A percentile compares a stretch with the other conserved stretches of the same genome.
Conservation (phyloP, 1,284 basidiomycete genomes). For the Sporisorium exsertum region DNA sequence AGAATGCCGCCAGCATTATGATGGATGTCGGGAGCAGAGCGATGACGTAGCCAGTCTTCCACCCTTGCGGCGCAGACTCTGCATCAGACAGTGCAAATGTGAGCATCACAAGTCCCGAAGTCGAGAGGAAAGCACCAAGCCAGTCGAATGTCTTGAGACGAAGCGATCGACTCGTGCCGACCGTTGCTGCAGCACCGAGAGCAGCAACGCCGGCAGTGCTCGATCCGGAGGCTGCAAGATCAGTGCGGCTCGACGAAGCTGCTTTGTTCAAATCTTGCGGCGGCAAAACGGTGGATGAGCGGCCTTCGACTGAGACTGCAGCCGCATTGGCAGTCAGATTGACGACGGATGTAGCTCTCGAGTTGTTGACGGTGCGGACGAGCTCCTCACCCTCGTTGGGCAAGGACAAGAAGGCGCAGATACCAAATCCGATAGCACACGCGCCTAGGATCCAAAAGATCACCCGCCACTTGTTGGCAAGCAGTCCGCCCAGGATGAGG, state of each 20-base stretch:
- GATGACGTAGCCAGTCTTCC: conserved; percentile 75
- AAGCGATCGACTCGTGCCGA: conserved; percentile 18
- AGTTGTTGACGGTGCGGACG: conserved; percentile 11
- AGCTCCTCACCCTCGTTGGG: conserved; percentile 64
- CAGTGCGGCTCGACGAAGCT: conserved; percentile 7
- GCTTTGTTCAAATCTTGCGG: conserved; percentile 11
- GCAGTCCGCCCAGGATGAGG: conserved; percentile 76
- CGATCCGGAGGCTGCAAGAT: conserved; percentile 12
- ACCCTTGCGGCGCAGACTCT: conserved; percentile 77
- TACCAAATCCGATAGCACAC: conserved; percentile 73
- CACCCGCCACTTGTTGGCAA: conserved; percentile 75
- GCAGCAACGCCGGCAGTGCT: not conserved
- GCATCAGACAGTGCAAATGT: conserved; percentile 84
- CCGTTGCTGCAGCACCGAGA: not conserved
- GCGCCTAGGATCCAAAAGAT: conserved; percentile 76
- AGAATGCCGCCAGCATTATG: conserved; percentile 75
- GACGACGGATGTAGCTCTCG: conserved; percentile 14
- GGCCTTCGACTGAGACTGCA: conserved; percentile 1
- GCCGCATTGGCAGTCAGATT: conserved; percentile 16
- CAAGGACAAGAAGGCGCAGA: conserved; percentile 72
- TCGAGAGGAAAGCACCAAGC: conserved; percentile 81
- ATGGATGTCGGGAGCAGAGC: conserved; percentile 77
- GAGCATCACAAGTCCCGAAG: conserved; percentile 80
- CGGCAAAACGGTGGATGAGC: not conserved
- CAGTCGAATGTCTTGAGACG: conserved; percentile 76